These are phyloP conservation scores for Neostapfia colusana DNA, from an alignment of 176 grass and related monocot genomes.

Conservation along the genomic window DNA sequence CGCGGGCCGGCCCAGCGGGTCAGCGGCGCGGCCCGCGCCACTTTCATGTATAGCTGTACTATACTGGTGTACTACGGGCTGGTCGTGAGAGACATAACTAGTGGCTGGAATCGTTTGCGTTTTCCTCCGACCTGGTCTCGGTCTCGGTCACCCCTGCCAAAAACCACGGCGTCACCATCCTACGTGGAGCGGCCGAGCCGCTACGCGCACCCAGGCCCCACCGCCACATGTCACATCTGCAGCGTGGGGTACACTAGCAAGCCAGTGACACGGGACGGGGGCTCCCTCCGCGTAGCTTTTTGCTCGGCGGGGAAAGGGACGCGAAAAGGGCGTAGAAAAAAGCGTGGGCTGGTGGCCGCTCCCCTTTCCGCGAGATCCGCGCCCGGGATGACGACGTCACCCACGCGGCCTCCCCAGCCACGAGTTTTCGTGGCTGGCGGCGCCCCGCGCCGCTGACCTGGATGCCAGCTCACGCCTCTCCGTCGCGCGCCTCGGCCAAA, in stretches of 20 bases:
- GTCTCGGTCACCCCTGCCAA: not conserved
- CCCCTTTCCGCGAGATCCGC: constrained; percentile 46
- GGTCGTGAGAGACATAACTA: not conserved
- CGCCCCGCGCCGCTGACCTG: constrained; percentile 43
- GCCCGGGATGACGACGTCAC: constrained; percentile 28
- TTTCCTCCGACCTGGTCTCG: not conserved
- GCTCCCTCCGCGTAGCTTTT: not conserved
- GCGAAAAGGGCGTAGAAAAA: not conserved
- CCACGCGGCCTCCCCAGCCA: constrained; percentile 44
- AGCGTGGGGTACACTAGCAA: not conserved
- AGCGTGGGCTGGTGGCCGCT: constrained; percentile 30
- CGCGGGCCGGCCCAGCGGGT: too few species aligned
- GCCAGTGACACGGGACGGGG: not conserved
- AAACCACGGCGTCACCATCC: not conserved
- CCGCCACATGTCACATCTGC: not conserved
- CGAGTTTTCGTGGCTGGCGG: constrained; percentile 51
- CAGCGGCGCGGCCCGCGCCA: too few species aligned
- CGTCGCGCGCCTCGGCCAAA: not conserved
- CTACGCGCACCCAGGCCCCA: constrained; percentile 12
- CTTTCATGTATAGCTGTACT: too few species aligned
- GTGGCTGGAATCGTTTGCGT: not conserved
- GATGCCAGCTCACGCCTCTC: constrained; percentile 31
- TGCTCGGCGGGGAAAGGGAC: not conserved
- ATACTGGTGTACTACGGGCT: too few species aligned
- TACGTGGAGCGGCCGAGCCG: not conserved